Evolutionary conservation across 2,329 filamentous ascomycete genomes (phyloP), one percentile per base, ranked within the genome.

Genomic region (Apiospora saccharicola): DNA sequence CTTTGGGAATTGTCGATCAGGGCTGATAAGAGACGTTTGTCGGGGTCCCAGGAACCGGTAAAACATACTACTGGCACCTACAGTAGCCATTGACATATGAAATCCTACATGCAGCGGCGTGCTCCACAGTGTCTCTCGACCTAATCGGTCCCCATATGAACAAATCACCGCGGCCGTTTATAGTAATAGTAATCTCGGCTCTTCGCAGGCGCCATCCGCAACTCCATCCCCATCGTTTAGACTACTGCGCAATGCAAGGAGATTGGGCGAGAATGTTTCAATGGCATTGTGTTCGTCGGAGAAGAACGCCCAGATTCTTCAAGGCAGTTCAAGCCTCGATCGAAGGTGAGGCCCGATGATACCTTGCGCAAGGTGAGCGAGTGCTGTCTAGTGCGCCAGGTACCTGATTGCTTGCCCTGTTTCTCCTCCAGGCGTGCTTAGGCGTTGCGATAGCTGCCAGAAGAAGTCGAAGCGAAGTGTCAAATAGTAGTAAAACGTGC

Each of bases 161-260:
- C 53, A 61, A 61, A 61, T 26, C 53, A 61, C 53, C 22, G 34
- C 34, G 34, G 24, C 57, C 10, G 57, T 41, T 64, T 24, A 64
- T 64, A 64, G 57, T 64, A 64, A 41, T 64, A 24, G 57, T 64
- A 64, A 64, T 64, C 57, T 64, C 57, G 57, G 57, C 57, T 64
- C 57, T 64, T 64, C 57, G n/a, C 57, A 64, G 57, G 57, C 57
- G 57, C 34, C 13, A 64, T 64, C 57, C 34, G 57, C 57, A 64
- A 14, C 34, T 64, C 57, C 57, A 41, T 64, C 57, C n/a, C 57
- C 34, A 41, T 64, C 57, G 57, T 64, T 37, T 64, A 64, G 57
- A 64, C 57, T 64, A 64, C 57, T 64, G 57, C 57, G 57, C 57
- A 64, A 64, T 64, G 57, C 57, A 24, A 61, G 53, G 53, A 61